Evolutionary conservation across 2,329 filamentous ascomycete species (phyloP).

Genomic region (Colletotrichum theobromicola): DNA sequence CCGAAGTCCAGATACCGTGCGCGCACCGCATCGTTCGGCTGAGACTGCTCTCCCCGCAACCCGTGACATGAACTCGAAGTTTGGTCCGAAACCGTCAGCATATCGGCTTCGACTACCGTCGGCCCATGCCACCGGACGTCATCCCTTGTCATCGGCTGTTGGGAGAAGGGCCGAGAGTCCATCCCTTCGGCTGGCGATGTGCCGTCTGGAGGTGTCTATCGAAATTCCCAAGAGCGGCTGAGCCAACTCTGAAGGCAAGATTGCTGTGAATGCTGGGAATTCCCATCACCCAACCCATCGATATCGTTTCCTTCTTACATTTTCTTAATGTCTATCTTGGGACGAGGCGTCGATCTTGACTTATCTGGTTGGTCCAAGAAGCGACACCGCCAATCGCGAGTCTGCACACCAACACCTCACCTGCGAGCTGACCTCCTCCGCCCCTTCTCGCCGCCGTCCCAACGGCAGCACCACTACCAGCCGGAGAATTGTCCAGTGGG

Average conservation of each 20-base stretch:
- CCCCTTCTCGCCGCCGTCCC: background rate
- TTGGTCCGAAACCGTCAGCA: background rate
- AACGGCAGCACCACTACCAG: background rate
- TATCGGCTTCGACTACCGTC: background rate
- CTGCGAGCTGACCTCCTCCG: background rate
- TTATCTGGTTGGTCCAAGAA: background rate
- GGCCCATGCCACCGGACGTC: background rate
- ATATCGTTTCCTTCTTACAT: background rate
- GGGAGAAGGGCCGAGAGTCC: background rate
- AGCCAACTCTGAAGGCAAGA: background rate
- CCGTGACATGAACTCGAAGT: background rate
- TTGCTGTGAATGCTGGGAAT: background rate
- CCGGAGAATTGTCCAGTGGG: background rate
- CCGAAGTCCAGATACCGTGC: background rate
- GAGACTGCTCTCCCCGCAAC: background rate
- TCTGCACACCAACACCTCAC: background rate
- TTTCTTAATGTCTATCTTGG: background rate
- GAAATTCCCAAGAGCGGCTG: background rate
- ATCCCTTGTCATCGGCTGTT: background rate
- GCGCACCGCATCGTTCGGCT: background rate
- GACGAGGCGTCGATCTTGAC: background rate
- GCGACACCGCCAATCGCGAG: background rate
- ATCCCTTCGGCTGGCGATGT: background rate
- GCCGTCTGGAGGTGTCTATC: background rate
- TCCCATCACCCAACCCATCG: background rate